These are phyloP conservation scores for Drechslera avenae DNA, from an alignment of 2,329 filamentous ascomycete species.

Conservation along the genomic window DNA sequence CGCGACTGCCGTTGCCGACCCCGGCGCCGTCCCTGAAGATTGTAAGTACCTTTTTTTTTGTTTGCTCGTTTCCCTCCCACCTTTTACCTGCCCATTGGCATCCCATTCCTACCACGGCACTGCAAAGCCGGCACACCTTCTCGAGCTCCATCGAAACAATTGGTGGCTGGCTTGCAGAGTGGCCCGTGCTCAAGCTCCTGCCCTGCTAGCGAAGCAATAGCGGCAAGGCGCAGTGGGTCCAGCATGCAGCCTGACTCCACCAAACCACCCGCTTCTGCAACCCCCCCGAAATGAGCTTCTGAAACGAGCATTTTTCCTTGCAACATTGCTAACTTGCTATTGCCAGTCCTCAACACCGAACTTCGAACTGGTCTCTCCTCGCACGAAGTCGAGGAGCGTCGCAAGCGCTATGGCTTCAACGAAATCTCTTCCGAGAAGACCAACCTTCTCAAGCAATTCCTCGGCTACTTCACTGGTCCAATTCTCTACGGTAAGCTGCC, in stretches of 20 bases:
- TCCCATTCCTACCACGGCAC: neutral
- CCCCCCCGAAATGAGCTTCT: constrained; percentile 1
- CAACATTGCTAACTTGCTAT: constrained; percentile 46
- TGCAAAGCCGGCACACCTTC: constrained; percentile 8
- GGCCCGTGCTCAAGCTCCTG: constrained; percentile 25
- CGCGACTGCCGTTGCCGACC: constrained; percentile 40
- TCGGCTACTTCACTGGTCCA: constrained; percentile 75
- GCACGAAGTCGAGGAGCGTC: constrained; percentile 65
- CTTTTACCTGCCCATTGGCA: neutral
- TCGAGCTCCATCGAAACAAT: constrained; percentile 12
- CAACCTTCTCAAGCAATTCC: constrained; percentile 75
- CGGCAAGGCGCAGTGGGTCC: constrained; percentile 26
- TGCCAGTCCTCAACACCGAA: constrained; percentile 64
- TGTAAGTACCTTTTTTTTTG: constrained; percentile 24
- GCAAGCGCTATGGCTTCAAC: constrained; percentile 72
- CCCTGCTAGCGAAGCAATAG: constrained; percentile 11
- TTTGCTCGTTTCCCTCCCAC: neutral
- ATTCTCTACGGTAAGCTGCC: constrained; percentile 79
- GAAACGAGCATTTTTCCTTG: constrained; percentile 6
- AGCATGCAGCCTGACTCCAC: constrained; percentile 24
- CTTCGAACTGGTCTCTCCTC: constrained; percentile 66
- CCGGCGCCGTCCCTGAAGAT: constrained; percentile 62
- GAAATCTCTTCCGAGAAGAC: constrained; percentile 75
- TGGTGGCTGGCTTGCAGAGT: constrained; percentile 15
- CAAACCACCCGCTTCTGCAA: constrained; percentile 22